These are phyloP conservation scores for Neoarthrinium moseri DNA, from an alignment of 2,329 filamentous ascomycete species.

Conservation along the genomic window DNA sequence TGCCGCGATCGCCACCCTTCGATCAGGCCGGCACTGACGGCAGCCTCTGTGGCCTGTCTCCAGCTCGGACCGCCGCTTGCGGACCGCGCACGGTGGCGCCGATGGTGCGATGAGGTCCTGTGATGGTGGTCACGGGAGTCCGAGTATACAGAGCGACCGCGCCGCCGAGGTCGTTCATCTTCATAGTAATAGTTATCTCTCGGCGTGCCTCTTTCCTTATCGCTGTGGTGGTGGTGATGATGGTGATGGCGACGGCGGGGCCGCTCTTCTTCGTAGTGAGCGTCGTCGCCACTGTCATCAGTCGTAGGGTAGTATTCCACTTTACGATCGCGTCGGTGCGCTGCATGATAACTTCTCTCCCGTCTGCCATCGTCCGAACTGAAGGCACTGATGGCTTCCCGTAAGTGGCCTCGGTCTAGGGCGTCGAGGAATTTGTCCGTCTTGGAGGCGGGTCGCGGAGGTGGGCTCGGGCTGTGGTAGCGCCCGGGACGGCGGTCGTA, in stretches of 20 bases:
- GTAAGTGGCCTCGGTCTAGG: not conserved
- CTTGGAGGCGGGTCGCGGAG: not conserved
- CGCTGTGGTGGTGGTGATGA: not conserved
- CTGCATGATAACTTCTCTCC: not conserved
- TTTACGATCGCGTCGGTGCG: not conserved
- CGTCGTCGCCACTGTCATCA: not conserved
- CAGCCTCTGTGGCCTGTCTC: slow-evolving; percentile 21
- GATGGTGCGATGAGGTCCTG: not conserved
- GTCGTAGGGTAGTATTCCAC: not conserved
- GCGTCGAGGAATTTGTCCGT: not conserved
- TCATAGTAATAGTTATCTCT: slow-evolving; percentile 3
- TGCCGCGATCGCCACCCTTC: slow-evolving; percentile 23
- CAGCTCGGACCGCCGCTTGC: slow-evolving; percentile 11
- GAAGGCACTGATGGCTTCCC: not conserved
- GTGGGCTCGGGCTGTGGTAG: not conserved
- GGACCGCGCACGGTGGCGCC: not conserved
- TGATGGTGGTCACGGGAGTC: not conserved
- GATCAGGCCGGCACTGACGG: slow-evolving; percentile 19
- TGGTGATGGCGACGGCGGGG: not conserved
- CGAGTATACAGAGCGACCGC: not conserved
- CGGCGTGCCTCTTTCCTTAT: not conserved
- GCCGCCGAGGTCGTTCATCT: not conserved
- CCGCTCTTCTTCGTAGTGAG: not conserved
- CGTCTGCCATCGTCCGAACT: not conserved
- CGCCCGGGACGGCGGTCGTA: not conserved